Conservation (phyloP, 345 rosid genomes). For the Populus alba region DNA sequence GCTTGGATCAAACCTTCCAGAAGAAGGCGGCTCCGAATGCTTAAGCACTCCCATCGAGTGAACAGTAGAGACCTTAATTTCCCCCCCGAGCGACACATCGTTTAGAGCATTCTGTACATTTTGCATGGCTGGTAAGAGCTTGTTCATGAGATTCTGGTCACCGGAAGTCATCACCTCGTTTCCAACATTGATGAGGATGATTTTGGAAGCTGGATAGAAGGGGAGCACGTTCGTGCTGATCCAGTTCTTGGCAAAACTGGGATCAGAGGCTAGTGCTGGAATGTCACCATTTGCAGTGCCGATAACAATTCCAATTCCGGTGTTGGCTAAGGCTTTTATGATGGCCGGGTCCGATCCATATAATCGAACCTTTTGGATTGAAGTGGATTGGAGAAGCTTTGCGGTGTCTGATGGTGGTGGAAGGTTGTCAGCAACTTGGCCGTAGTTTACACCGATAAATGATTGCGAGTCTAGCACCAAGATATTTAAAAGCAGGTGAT, state of each 20-base stretch:
- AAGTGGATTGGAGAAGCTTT: constrained; percentile 71
- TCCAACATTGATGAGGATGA: constrained; percentile 78
- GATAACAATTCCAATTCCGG: constrained; percentile 71
- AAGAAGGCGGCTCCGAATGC: constrained; percentile 74
- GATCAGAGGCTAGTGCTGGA: constrained; percentile 75
- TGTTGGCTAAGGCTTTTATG: constrained; percentile 70
- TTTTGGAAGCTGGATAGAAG: constrained; percentile 77
- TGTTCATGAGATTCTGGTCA: constrained; percentile 47
- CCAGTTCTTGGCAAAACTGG: constrained; percentile 76
- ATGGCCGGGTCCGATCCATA: constrained; percentile 86
- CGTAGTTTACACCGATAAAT: constrained; percentile 83
- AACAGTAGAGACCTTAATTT: constrained; percentile 77
- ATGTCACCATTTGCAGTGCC: constrained; percentile 76
- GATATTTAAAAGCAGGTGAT: too few relatives aligned
- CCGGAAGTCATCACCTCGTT: constrained; percentile 71
- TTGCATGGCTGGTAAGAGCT: constrained; percentile 79
- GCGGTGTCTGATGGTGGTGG: constrained; percentile 85
- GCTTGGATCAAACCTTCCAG: constrained; percentile 52
- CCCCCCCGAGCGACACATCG: constrained; percentile 52
- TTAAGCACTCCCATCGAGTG: constrained; percentile 68
- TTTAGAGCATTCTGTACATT: constrained; percentile 72
- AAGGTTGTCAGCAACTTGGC: constrained; percentile 83
- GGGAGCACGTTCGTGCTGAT: constrained; percentile 66
- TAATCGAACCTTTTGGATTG: constrained; percentile 66
- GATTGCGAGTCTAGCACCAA: constrained; percentile 51